Base-by-base conservation (phyloP, 2,329 filamentous ascomycete species). In the Lizonia empirigonia region DNA sequence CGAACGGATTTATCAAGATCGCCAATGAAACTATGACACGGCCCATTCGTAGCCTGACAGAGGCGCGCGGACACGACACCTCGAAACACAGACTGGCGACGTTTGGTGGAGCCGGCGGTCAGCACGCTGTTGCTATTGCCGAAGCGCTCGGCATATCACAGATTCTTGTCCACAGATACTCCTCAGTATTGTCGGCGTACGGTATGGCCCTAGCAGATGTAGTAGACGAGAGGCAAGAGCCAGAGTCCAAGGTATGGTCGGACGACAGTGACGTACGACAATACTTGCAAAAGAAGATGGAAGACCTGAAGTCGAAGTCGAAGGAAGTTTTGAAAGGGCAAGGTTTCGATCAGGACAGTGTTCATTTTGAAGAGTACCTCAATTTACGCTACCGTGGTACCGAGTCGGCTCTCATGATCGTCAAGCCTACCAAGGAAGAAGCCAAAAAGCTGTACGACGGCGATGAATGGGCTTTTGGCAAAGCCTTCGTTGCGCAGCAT, bases 141-240 rank as follows among this genome's bases (percentile, higher is more conserved):
- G 86, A 91, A 64, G 89, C 89, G 2, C 78, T 97, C 1, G 91
- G 91, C 0, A 91, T 96, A 58, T 84, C 82, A 19, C 91, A 95
- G 68, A 94, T 96, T 26, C 79, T 97, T 8, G 81, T 96, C 2
- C 91, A 96, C 70, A 80, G 88, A 44, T 95, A 96, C 71, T 95
- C 91, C 0, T 95, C 90, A 0, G 89, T 96, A 0, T 79, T 96
- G 0, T 96, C 91, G 1, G 91, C 91, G 0, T 96, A 96, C 60
- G 91, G 91, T 7, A 96, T 96, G 89, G 91, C 91, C 0, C 77
- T 97, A 4, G 92, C 92, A 9, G 92, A 97, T 65, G 91, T 96
- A 0, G 92, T 97, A 0, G 90, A 96, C 58, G 92, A 97, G 74
- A 82, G 88, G 23, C 92, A 97, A 67, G 90, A 92, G 67, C 88